Base-by-base conservation (phyloP, 2,329 filamentous ascomycete species). In the Apiospora pterosperma region DNA sequence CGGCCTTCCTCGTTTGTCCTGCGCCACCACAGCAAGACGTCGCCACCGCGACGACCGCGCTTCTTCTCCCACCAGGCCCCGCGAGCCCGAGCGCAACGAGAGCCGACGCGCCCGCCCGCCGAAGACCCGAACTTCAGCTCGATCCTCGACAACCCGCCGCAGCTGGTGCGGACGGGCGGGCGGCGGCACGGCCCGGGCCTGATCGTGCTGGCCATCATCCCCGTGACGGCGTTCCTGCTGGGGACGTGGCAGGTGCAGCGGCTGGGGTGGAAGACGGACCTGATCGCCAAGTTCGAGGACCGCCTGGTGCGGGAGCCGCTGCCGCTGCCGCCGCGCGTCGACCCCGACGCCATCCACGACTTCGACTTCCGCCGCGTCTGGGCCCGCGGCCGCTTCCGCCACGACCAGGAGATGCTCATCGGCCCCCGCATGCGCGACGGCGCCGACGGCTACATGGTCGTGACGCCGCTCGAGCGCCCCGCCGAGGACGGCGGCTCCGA, bases 221-320 rank as follows among this genome's bases (percentile, higher is more conserved):
- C 96, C 60, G 79, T 97, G 66, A 97, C 94, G 1, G 93, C 96
- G 12, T 97, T 99, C 77, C 82, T 84, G 63, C 88, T 99, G 19
- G 96, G 96, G 36, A 92, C 92, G 68, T 99, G 96, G 96, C 96
- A 99, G 77, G 92, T 99, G 63, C 88, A 97, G 76, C 91, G 96
- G 12, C 86, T 99, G 1, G 88, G 90, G 65, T 97, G 95, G 94
- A 99, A 99, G 77, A 93, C 93, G 4, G 91, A 97, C 58, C 84
- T 99, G 14, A 89, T 99, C 67, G 93, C 95, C 66, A 92, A 90
- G 71, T 93, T 92, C 77, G 96, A 98, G 80, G 94, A 99, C 81
- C 91, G 95, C 5, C 85, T 99, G 39, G 86, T 97, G 44, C 92
- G 92, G 64, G 86, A 90, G 21, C 96, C 96, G 0, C 82, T 99